Evolutionary conservation across 176 grass and related monocot genomes (phyloP), one percentile per base, ranked within the genome.

Genomic region (Otatea glauca): DNA sequence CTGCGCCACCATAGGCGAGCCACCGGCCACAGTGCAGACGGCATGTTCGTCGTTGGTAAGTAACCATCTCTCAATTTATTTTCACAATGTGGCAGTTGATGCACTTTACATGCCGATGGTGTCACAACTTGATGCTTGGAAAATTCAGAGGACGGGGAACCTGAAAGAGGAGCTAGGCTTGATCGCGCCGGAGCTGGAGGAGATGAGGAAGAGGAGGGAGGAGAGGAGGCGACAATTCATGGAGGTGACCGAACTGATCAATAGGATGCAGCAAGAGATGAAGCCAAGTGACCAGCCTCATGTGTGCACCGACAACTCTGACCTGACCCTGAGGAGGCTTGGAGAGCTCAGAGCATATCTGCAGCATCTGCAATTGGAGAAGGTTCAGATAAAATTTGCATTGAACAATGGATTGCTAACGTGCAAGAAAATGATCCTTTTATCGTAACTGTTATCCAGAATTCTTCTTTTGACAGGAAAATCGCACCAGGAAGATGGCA

Each of bases 101-200:
- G 6, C 53, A 54, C 5, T 54, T 54, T 54, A 54, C 18, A 54
- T 54, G 50, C 51, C 51, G 18, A 54, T 20, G 51, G 7, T n/a
- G 54, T 9, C 54, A 16, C 7, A 23, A 48, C 34, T 51, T 45
- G 51, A 29, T 37, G 10, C 18, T 56, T 41, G 70, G n/a, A 5
- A 10, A 61, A 75, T 83, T 62, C 80, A 87, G 85, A 85, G 79
- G 45, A 78, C 65, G 35, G 80, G 88, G 48, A 94, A 20, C 65
- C 80, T 98, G 24, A 90, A 84, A 86, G 91, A 93, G 79, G 89
- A 93, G 85, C 80, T 98, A n/a, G 68, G 83, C 43, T 15, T 72
- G 41, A 87, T 93, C 83, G 29, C 59, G 72, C 88, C 89, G 76
- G 85, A 95, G 76, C 76, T 98, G 20, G 85, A 82, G 75, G 93